These are phyloP conservation scores for Neospermospora avenae DNA, from an alignment of 2,329 filamentous ascomycete species.

Conservation along the genomic window DNA sequence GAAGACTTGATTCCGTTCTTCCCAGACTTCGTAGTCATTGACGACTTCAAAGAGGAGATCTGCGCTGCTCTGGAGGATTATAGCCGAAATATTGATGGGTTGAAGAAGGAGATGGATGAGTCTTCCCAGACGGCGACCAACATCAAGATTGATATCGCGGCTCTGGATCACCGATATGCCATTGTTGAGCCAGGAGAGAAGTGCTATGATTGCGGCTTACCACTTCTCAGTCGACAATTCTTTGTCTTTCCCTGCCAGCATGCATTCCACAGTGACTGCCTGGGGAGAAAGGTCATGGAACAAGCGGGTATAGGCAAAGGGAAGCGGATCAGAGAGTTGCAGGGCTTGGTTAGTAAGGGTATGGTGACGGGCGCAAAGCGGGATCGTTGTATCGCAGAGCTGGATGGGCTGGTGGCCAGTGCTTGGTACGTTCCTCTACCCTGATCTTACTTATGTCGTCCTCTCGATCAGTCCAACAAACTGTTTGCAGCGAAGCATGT, in stretches of 20 bases:
- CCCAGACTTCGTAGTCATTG: constrained; percentile 96
- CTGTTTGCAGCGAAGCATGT: neutral
- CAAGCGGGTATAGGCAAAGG: constrained; percentile 73
- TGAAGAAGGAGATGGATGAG: constrained; percentile 96
- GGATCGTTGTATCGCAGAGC: constrained; percentile 79
- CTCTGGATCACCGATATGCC: constrained; percentile 83
- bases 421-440: constrained; percentile 63
- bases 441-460: neutral
- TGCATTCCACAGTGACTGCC: constrained; percentile 92
- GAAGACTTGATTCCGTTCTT: constrained; percentile 98
- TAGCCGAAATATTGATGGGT: constrained; percentile 78
- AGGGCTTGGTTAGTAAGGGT: constrained; percentile 77
- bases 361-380: constrained; percentile 66
- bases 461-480: neutral
- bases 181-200: constrained; percentile 96
- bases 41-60: constrained; percentile 99
- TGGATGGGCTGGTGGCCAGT: constrained; percentile 88
- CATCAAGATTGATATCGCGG: constrained; percentile 85
- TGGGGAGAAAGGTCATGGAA: constrained; percentile 82
- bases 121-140: constrained; percentile 82
- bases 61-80: constrained; percentile 93
- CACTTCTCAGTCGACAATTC: constrained; percentile 85
- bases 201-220: constrained; percentile 84
- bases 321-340: constrained; percentile 79
- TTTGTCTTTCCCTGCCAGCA: constrained; percentile 99